Percentiles rank a stretch among this genome's conserved stretches.
Evolutionary conservation across 441 rosid species (phyloP).

Genomic region (Bocquillonia castaneifolia): DNA sequence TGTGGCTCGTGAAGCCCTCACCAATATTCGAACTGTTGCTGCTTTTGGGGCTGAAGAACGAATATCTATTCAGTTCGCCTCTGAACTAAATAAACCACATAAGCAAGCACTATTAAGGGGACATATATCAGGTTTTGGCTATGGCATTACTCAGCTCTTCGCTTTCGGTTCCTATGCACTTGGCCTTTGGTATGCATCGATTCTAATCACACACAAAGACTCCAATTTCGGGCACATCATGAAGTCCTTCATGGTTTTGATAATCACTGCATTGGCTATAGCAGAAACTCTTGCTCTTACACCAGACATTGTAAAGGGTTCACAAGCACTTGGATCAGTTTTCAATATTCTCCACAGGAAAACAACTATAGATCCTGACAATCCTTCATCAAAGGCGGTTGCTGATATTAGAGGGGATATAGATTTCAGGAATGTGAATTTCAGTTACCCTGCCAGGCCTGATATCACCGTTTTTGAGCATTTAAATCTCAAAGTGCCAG

Average conservation of each 20-base stretch:
- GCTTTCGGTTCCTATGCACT: conserved; percentile 66
- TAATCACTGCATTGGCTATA: conserved; percentile 54
- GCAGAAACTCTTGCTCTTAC: conserved; percentile 82
- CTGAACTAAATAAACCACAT: conserved; percentile 55
- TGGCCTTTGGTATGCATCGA: conserved; percentile 80
- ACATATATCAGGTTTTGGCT: conserved; percentile 75
- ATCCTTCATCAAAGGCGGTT: conserved; percentile 35
- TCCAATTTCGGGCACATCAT: conserved; percentile 53
- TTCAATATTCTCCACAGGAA: conserved; percentile 55
- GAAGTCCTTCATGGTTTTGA: conserved; percentile 65
- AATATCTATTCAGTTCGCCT: conserved; percentile 47
- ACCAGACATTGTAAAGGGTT: conserved; percentile 79
- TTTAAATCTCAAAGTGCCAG: conserved; percentile 40
- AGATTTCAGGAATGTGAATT: conserved; percentile 51
- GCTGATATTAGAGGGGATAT: conserved; percentile 48
- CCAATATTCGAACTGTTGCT: conserved; percentile 69
- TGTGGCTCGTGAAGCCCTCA: conserved; percentile 73
- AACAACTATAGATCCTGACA: conserved; percentile 43
- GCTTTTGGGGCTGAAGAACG: conserved; percentile 71
- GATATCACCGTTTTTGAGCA: conserved; percentile 46
- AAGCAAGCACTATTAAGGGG: conserved; percentile 57
- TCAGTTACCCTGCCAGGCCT: conserved; percentile 67
- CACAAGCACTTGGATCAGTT: conserved; percentile 68
- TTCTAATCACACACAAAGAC: conserved; percentile 41
- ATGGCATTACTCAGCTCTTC: conserved; percentile 60